Base-by-base conservation (phyloP, 2,329 filamentous ascomycete species). In the Colletotrichum tamarilloi region DNA sequence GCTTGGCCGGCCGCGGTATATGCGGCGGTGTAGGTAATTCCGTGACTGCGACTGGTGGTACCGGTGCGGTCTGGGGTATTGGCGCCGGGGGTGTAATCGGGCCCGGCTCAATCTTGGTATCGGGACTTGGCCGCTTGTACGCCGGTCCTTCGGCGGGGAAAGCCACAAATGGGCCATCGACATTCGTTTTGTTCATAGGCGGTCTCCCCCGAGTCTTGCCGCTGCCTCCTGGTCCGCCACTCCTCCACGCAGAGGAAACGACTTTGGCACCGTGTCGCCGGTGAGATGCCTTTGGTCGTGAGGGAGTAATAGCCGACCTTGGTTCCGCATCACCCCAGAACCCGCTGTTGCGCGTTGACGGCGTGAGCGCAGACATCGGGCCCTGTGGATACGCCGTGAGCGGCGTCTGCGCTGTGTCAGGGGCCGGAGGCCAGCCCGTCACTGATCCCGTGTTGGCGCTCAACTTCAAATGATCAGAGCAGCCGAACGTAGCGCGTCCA, bases 241-340 rank as follows among this genome's bases (percentile, higher is more conserved):
- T 91, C 68, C 93, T 91, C 95, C 95, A 98, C 1, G 95, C 95
- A 11, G 95, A 98, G 1, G 95, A 98, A 0, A 98, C 94, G 7
- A 94, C 95, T 78, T 91, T 91, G 0, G 95, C 93, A 0, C 95
- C 95, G 80, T 97, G 93, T 4, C 94, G 90, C 68, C 92, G 87
- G 67, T 89, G 80, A 0, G 81, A 82, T 6, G 86, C 82, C 72
- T 89, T 87, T 2, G 84, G 82, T 75, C 87, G 92, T 65, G 89
- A 90, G 1, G 92, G 91, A 4, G 92, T 93, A n/a, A 94, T 86
- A 4, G 94, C 93, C 1, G 94, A 95, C 62, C 88, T 91, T 11
- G 94, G 93, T 75, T 94, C 92, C 3, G 84, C 74, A n/a, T 90
- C 88, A n/a, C 85, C 83, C 89, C 89, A 90, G 75, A 90, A 90